Percentiles rank a stretch among this genome's conserved stretches.
Conservation (phyloP, 1,139 yeast species). For the Kodamaea sp. region DNA sequence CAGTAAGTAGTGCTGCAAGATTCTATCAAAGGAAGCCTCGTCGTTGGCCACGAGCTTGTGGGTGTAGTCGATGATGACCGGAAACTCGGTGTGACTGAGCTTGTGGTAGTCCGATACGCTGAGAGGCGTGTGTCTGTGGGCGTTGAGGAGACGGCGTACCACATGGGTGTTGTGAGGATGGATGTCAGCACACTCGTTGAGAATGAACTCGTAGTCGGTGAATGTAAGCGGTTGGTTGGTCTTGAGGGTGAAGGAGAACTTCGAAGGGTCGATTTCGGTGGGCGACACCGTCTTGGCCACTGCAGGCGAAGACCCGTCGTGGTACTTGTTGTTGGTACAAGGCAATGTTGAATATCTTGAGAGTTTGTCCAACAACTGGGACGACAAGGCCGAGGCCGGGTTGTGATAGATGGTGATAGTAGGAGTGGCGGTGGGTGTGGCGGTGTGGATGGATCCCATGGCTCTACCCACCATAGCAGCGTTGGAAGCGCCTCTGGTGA, state of each 20-base stretch:
- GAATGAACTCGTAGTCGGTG: conserved; percentile 36
- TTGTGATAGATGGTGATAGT: conserved; percentile 35
- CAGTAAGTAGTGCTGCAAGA: conserved; percentile 43
- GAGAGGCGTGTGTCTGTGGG: conserved; percentile 13
- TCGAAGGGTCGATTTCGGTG: conserved; percentile 11
- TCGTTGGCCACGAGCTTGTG: conserved; percentile 54
- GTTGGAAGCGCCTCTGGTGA: conserved; percentile 6
- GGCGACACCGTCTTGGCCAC: conserved; percentile 2
- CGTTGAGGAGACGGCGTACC: conserved; percentile 20
- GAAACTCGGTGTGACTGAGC: conserved; percentile 26
- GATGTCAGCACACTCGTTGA: conserved; percentile 38
- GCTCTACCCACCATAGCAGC: conserved; percentile 5
- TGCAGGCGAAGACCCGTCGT: conserved; percentile 1
- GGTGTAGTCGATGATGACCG: conserved; percentile 60
- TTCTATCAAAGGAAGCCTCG: conserved; percentile 41
- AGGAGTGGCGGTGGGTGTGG: too few relatives aligned
- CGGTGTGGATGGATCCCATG: conserved; percentile 4
- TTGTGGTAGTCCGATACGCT: conserved; percentile 22
- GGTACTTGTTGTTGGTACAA: conserved; percentile 20
- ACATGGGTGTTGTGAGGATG: conserved; percentile 46
- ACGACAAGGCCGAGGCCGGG: conserved; percentile 26
- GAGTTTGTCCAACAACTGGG: conserved; percentile 27
- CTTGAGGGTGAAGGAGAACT: conserved; percentile 28
- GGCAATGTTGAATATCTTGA: conserved; percentile 24
- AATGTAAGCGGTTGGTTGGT: conserved; percentile 27